Conservation (phyloP, 73 alveolate species). For the Blepharisma stoltei region DNA sequence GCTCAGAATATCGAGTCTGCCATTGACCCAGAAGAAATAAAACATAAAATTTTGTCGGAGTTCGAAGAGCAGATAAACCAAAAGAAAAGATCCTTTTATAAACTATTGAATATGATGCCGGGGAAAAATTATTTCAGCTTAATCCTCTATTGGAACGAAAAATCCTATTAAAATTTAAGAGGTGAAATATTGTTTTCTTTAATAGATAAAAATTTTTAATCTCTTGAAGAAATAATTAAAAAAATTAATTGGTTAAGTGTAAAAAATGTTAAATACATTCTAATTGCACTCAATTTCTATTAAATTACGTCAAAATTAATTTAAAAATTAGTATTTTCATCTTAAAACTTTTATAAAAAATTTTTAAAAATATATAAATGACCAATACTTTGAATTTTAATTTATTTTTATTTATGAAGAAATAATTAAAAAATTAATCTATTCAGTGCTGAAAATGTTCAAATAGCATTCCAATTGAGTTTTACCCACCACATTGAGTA, state of each 20-base stretch:
- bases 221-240: neutral
- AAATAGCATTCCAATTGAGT: no score
- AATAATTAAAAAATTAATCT: no score
- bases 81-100: neutral
- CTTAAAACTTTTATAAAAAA: no score
- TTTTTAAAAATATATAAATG: no score
- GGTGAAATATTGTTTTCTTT: no score
- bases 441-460: no score
- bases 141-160: neutral
- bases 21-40: constrained; percentile 1
- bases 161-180: neutral
- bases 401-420: no score
- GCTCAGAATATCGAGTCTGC: neutral
- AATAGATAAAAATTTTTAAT: neutral
- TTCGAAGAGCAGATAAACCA: constrained; percentile 8
- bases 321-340: no score
- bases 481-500: no score
- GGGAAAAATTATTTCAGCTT: constrained; percentile 6
- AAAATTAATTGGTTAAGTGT: neutral
- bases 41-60: constrained; percentile 1
- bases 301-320: no score
- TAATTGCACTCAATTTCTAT: neutral
- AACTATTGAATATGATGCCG: neutral
- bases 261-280: neutral
- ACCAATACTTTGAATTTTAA: no score